Evolutionary conservation across 2,329 filamentous ascomycete species (phyloP).

Genomic region (Nannizziopsis arthrosporioides): DNA sequence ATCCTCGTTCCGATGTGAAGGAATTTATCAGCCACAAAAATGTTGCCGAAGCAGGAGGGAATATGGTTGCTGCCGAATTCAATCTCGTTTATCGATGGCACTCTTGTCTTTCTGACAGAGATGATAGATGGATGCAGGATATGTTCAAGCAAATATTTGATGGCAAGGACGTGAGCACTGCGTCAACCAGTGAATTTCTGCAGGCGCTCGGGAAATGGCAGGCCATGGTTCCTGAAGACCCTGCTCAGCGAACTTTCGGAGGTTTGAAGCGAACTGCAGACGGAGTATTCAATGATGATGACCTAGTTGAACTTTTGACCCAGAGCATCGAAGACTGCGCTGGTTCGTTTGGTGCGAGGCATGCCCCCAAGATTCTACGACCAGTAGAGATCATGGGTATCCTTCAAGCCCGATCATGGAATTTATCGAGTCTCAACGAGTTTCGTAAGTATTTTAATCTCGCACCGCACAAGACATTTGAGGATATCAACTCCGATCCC

Average conservation of each 20-base stretch:
- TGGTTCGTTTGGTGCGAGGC: conserved; percentile 56
- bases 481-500: conserved; percentile 47
- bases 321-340: conserved; percentile 58
- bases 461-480: conserved; percentile 46
- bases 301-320: conserved; percentile 53
- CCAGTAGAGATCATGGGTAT: conserved; percentile 70
- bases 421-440: conserved; percentile 35
- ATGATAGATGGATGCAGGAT: conserved; percentile 60
- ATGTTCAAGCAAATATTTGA: conserved; percentile 38
- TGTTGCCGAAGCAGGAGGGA: conserved; percentile 35
- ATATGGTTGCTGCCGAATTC: conserved; percentile 43
- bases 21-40: conserved; percentile 17
- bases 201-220: conserved; percentile 46
- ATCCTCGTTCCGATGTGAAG: conserved; percentile 31
- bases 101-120: conserved; percentile 54
- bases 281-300: conserved; percentile 56
- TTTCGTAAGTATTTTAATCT: conserved; percentile 53
- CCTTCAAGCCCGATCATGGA: conserved; percentile 61
- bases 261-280: conserved; percentile 47
- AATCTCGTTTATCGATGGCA: conserved; percentile 47
- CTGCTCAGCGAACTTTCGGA: conserved; percentile 50
- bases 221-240: conserved; percentile 46
- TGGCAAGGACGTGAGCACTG: conserved; percentile 14
- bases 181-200: conserved; percentile 32
- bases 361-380: conserved; percentile 60